Evolutionary conservation across 305 asterid species (phyloP), one percentile per base, ranked within the genome.

Genomic region (Petunia hybrid): DNA sequence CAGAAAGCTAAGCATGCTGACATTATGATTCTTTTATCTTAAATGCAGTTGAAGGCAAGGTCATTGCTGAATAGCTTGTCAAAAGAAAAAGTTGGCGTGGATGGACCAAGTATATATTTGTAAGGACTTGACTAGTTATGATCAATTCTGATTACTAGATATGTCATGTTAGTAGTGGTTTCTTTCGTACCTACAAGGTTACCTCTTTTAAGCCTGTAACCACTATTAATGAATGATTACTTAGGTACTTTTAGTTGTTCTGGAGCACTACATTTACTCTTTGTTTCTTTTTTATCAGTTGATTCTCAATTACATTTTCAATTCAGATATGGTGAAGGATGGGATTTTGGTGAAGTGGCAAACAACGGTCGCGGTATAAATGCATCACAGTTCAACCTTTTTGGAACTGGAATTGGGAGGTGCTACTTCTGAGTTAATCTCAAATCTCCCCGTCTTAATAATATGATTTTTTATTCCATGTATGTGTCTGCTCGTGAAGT

Each of bases 341-440:
- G 99, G 99, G 90, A 94, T 85, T 96, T 96, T 45, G 99, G 97
- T 76, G 99, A 96, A 90, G 99, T 94, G 82, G 93, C 97, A 76
- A 91, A 90, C 43, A 96, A 92, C 80, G 95, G 97, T 41, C 97
- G 98, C 57, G 99, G 98, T 45, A 84, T 90, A 76, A 96, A 96
- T 90, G 98, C 98, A 76, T 91, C 98, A 13, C 99, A 96, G 85
- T 88, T 88, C 86, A 96, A 96, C 83, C 86, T 96, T 76, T 80
- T 53, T 81, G 98, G 95, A 86, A 90, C 94, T 81, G 98, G 97
- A 86, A 94, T 96, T n/a, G 99, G 99, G 84, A 96, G 99, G 99
- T 96, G 80, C 68, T 80, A 66, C 57, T 80, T 68, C 73, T 59
- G 80, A 82, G 73, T 74, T 62, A 59, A 59, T 83, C 42, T 55